Evolutionary conservation across 164 flowering plant species (phyloP).

Genomic region (Taxillus chinensis): DNA sequence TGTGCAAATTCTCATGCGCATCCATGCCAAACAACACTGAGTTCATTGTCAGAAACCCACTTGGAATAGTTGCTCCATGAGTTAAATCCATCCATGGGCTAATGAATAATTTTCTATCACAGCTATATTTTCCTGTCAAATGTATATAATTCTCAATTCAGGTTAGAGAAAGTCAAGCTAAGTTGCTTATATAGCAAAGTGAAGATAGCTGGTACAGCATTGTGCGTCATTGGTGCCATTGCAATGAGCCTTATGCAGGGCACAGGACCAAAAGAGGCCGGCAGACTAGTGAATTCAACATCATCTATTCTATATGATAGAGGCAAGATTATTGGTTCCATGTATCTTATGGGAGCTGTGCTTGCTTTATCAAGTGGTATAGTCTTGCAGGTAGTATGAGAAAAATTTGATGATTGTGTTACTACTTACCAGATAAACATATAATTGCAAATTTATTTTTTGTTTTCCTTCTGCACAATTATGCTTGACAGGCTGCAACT

Average conservation of each 20-base stretch:
- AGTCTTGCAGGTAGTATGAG: constrained; percentile 57
- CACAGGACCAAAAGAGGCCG: constrained; percentile 6
- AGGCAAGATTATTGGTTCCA: constrained; percentile 46
- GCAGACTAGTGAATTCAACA: neutral
- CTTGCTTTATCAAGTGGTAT: constrained; percentile 39
- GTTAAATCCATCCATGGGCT: neutral
- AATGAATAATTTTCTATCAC: neutral
- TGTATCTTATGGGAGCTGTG: constrained; percentile 57
- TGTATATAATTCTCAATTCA: constrained; percentile 14
- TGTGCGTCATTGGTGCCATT: constrained; percentile 67
- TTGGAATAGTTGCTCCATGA: no score
- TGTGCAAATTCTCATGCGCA: no score
- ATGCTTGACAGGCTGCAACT: constrained; percentile 44
- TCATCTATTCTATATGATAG: constrained; percentile 14
- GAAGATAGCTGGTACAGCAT: constrained; percentile 60
- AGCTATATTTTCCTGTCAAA: neutral
- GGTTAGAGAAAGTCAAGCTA: constrained; percentile 54
- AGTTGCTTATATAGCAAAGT: constrained; percentile 52
- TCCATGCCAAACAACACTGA: no score
- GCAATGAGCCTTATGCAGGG: constrained; percentile 58
- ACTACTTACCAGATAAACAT: neutral
- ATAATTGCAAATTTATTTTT: neutral
- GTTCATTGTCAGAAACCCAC: no score
- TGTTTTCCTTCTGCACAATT: neutral
- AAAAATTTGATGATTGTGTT: no score